phyloP scores from a whole-genome alignment of 2,329 filamentous ascomycete genomes.

The Talaromyces sp. region DNA sequence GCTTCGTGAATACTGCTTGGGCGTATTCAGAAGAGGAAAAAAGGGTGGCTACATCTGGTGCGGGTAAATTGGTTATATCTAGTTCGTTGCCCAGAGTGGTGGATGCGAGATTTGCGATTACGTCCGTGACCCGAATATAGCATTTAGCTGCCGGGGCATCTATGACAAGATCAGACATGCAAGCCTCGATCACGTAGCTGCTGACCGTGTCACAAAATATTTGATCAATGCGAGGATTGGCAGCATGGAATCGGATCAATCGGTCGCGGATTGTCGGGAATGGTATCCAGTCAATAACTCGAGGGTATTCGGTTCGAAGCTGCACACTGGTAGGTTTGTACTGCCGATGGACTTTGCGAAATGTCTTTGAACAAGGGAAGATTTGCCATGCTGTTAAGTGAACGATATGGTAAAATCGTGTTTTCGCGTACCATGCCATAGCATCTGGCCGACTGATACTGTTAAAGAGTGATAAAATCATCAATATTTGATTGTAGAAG shows the following conservation, averaged over 20 bases:
- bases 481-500: constrained; percentile 12
- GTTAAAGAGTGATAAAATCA: constrained; percentile 14
- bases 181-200: constrained; percentile 12
- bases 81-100: background rate
- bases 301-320: constrained; percentile 6
- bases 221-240: constrained; percentile 11
- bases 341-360: constrained; percentile 3
- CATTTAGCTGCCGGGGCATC: constrained; percentile 5
- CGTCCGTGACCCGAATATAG: constrained; percentile 8
- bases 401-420: constrained; percentile 18
- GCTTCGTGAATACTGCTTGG: constrained; percentile 2
- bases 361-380: constrained; percentile 6
- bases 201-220: constrained; percentile 12
- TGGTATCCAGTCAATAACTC: constrained; percentile 12
- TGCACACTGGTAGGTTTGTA: constrained; percentile 6
- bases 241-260: constrained; percentile 7
- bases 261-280: constrained; percentile 9
- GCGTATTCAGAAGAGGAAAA: constrained; percentile 2
- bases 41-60: constrained; percentile 4
- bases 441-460: constrained; percentile 15
- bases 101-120: constrained; percentile 1
- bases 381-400: constrained; percentile 18
- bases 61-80: constrained; percentile 3
- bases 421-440: constrained; percentile 19
- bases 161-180: constrained; percentile 8